Evolutionary conservation across 1,284 basidiomycete species (phyloP).

Genomic region (Sphagnurus paluster): DNA sequence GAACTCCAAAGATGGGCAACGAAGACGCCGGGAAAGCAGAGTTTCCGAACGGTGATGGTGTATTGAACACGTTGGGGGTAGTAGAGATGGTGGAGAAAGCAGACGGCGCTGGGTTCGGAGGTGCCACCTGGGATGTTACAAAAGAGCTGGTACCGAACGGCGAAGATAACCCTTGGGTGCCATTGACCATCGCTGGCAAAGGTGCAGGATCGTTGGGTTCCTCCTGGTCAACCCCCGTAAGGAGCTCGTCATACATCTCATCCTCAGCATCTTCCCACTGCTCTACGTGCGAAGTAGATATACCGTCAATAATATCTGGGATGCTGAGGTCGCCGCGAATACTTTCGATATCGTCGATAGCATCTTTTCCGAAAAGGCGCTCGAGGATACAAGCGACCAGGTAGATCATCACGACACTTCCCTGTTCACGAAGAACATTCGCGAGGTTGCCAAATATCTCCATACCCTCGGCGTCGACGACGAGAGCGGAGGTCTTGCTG

Average conservation of each 20-base stretch:
- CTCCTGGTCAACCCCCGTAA: constrained; percentile 22
- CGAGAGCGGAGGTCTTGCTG: constrained; percentile 57
- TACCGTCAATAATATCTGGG: constrained; percentile 80
- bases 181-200: constrained; percentile 9
- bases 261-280: constrained; percentile 23
- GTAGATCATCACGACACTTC: constrained; percentile 69
- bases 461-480: constrained; percentile 67
- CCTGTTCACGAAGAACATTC: constrained; percentile 52
- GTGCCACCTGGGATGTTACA: constrained; percentile 12
- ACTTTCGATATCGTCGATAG: constrained; percentile 73
- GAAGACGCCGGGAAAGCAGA: constrained; percentile 18
- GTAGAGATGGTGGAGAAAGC: constrained; percentile 42
- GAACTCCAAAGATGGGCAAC: constrained; percentile 17
- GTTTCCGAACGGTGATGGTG: constrained; percentile 22
- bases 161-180: constrained; percentile 14
- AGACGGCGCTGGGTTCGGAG: constrained; percentile 24
- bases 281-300: constrained; percentile 31
- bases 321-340: constrained; percentile 65
- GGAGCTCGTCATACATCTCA: constrained; percentile 21
- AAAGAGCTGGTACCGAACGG: constrained; percentile 12
- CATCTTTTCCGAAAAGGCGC: constrained; percentile 68
- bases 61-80: constrained; percentile 32
- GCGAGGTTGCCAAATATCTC: constrained; percentile 64
- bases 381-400: constrained; percentile 77
- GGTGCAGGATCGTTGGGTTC: constrained; percentile 6